Conservation (phyloP, 257 asterid genomes). For the Nicotiana undulata region DNA sequence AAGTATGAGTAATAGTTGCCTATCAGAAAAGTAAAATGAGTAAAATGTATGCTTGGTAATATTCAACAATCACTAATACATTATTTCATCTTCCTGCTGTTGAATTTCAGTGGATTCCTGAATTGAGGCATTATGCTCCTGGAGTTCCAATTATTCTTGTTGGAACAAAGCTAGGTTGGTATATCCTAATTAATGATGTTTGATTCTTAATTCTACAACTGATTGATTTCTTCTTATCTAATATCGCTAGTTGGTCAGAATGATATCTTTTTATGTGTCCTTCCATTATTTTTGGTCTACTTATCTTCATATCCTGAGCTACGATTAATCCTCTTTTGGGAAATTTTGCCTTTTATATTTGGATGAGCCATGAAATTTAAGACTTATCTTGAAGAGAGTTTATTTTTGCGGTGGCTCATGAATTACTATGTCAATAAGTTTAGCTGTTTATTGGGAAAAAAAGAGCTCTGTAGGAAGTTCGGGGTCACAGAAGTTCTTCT, state of each 20-base stretch:
- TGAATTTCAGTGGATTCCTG: slow-evolving; percentile 85
- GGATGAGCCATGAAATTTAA: neutral
- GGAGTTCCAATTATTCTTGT: slow-evolving; percentile 88
- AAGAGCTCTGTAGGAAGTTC: neutral
- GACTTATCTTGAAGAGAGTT: neutral
- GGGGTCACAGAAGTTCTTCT: neutral
- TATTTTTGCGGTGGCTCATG: neutral
- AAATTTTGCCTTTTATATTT: neutral
- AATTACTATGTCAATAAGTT: neutral
- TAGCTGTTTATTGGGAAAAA: neutral
- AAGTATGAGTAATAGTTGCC: neutral
- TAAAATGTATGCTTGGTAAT: slow-evolving; percentile 9
- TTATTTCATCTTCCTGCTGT: slow-evolving; percentile 10
- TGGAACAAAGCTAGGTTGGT: slow-evolving; percentile 90
- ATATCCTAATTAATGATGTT: slow-evolving; percentile 12
- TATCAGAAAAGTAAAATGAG: neutral
- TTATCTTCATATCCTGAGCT: neutral
- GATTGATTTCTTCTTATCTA: neutral
- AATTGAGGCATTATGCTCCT: slow-evolving; percentile 86
- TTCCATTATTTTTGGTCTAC: neutral
- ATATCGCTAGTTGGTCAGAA: neutral
- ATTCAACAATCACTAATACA: neutral
- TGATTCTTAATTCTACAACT: neutral
- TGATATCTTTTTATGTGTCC: no score
- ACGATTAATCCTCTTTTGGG: neutral